These are phyloP conservation scores for Vairimorpha necatrix DNA, from an alignment of 371 early-diverging fungal genomes.

Conservation along the genomic window DNA sequence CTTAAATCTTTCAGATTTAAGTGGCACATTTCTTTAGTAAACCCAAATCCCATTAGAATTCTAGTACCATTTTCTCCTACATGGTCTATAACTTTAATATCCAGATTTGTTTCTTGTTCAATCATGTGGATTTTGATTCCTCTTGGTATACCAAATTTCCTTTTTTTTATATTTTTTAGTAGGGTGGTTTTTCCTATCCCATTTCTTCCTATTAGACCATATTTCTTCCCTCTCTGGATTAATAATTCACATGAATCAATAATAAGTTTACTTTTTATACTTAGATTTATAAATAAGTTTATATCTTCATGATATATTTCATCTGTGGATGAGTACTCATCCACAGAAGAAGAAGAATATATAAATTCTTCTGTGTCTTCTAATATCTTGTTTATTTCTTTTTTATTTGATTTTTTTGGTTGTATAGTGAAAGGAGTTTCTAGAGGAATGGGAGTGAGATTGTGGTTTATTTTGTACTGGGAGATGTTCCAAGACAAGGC, in stretches of 20 bases:
- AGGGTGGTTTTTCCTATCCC: slow-evolving; percentile 59
- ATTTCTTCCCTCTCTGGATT: slow-evolving; percentile 29
- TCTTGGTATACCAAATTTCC: slow-evolving; percentile 75
- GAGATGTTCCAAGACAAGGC: slow-evolving; percentile 12
- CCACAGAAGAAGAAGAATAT: slow-evolving; percentile 5
- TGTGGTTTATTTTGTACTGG: neutral
- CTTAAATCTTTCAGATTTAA: slow-evolving; percentile 80
- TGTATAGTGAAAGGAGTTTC: slow-evolving; percentile 46
- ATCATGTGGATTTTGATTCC: slow-evolving; percentile 91
- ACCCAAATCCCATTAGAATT: slow-evolving; percentile 87
- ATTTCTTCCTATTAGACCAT: slow-evolving; percentile 56
- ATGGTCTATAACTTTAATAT: slow-evolving; percentile 68
- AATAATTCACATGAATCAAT: slow-evolving; percentile 23
- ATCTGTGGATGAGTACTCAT: slow-evolving; percentile 13
- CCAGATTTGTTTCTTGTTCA: slow-evolving; percentile 72
- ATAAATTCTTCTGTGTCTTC: neutral
- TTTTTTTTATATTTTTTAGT: slow-evolving; percentile 73
- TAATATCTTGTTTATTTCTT: neutral
- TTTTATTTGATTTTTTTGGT: slow-evolving; percentile 5
- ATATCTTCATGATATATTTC: slow-evolving; percentile 34
- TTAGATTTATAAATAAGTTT: slow-evolving; percentile 31
- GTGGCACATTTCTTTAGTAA: slow-evolving; percentile 71
- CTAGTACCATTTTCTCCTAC: slow-evolving; percentile 83
- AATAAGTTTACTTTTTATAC: slow-evolving; percentile 29
- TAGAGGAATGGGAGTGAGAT: slow-evolving; percentile 13